These are phyloP conservation scores for Filobasidium wieringae DNA, from an alignment of 768 basidiomycete species.

Conservation along the genomic window DNA sequence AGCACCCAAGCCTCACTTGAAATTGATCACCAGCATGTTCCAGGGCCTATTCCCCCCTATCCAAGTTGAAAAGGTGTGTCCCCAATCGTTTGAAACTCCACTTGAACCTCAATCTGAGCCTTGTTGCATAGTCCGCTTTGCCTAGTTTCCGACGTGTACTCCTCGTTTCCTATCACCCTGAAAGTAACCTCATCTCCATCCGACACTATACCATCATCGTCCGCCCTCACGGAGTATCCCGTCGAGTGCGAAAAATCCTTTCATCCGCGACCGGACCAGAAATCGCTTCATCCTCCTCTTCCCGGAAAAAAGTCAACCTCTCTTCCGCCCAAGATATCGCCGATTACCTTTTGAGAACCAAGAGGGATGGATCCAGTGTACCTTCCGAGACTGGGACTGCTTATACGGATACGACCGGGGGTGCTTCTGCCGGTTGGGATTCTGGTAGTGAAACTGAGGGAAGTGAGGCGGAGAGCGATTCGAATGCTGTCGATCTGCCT, in stretches of 20 bases:
- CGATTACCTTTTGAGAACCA: constrained; percentile 70
- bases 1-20: constrained; percentile 69
- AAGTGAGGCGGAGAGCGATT: constrained; percentile 51
- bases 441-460: constrained; percentile 67
- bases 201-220: constrained; percentile 93
- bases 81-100: not conserved
- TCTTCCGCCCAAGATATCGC: constrained; percentile 87
- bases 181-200: constrained; percentile 74
- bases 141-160: constrained; percentile 67
- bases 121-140: constrained; percentile 53
- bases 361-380: constrained; percentile 41
- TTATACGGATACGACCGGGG: constrained; percentile 62
- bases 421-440: constrained; percentile 48
- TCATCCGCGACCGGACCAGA: constrained; percentile 46
- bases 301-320: constrained; percentile 52
- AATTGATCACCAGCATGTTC: constrained; percentile 88
- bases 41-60: constrained; percentile 94
- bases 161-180: constrained; percentile 78
- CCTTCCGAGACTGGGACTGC: constrained; percentile 47
- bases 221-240: constrained; percentile 85
- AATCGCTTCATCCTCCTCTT: not conserved
- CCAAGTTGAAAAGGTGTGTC: constrained; percentile 41
- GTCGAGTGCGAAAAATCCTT: constrained; percentile 74
- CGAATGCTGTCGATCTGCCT: constrained; percentile 57
- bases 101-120: not conserved